Percentiles rank a stretch among this genome's conserved stretches.
Evolutionary conservation across 306 rosid genomes (phyloP).

Genomic region (Vigna radiata): DNA sequence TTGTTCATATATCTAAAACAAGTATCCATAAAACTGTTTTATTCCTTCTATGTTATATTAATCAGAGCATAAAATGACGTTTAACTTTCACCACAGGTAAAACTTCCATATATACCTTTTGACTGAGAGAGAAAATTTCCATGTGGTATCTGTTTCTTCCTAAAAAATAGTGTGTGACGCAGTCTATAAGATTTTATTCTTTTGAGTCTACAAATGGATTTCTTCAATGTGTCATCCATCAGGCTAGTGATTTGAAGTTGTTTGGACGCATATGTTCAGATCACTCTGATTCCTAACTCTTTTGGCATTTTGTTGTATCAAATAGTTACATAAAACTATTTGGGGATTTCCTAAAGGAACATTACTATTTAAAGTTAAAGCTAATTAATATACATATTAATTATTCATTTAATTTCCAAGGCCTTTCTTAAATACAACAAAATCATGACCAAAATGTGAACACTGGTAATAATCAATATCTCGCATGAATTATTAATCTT

Average conservation of each 20-base stretch:
- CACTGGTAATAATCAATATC: no score
- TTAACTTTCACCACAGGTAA: conserved; percentile 13
- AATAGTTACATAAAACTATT: conserved; percentile 10
- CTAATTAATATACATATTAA: no score
- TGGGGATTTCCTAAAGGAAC: not conserved
- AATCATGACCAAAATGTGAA: no score
- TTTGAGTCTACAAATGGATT: conserved; percentile 10
- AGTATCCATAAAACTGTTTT: no score
- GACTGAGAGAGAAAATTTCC: not conserved
- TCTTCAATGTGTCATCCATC: conserved; percentile 8
- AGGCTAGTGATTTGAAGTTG: conserved; percentile 22
- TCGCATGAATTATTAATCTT: no score
- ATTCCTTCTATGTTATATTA: no score
- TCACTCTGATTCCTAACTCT: not conserved
- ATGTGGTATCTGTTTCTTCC: conserved; percentile 15
- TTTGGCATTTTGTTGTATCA: conserved; percentile 7
- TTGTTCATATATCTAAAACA: no score
- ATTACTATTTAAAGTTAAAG: not conserved
- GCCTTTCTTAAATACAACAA: no score
- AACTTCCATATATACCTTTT: not conserved
- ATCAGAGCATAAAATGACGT: not conserved
- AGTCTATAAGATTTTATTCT: conserved; percentile 30
- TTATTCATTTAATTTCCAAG: no score
- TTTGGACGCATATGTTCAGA: conserved; percentile 27
- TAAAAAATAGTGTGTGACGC: conserved; percentile 19